These are phyloP conservation scores for Aspergillus sp. DNA, from an alignment of 2,329 filamentous ascomycete species.

Conservation along the genomic window DNA sequence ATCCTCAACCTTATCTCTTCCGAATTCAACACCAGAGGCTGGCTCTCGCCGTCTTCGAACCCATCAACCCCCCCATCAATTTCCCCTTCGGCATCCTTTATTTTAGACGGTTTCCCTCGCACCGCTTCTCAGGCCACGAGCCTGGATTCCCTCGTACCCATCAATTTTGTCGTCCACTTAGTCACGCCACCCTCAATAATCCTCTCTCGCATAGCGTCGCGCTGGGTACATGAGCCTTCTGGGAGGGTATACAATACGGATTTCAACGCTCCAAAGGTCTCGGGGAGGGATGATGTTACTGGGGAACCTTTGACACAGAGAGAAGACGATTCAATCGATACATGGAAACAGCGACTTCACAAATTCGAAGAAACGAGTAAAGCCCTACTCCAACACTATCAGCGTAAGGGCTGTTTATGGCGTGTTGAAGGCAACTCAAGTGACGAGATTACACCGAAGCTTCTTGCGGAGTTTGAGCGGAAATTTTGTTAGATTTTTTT, in stretches of 20 bases:
- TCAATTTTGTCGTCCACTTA: slow-evolving; percentile 88
- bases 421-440: slow-evolving; percentile 85
- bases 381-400: slow-evolving; percentile 86
- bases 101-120: slow-evolving; percentile 94
- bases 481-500: slow-evolving; percentile 58
- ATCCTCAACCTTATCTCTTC: slow-evolving; percentile 91
- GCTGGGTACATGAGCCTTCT: slow-evolving; percentile 90
- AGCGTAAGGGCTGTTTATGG: slow-evolving; percentile 77
- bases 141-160: slow-evolving; percentile 80
- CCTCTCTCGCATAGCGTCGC: slow-evolving; percentile 81
- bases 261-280: slow-evolving; percentile 81
- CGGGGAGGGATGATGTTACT: slow-evolving; percentile 84
- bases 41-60: slow-evolving; percentile 58
- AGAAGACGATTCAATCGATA: slow-evolving; percentile 80
- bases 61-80: slow-evolving; percentile 49
- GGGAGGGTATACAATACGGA: slow-evolving; percentile 93
- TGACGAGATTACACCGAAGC: slow-evolving; percentile 91
- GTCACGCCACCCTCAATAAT: slow-evolving; percentile 84
- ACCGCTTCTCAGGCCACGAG: slow-evolving; percentile 76
- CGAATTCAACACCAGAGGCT: slow-evolving; percentile 81
- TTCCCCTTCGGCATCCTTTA: slow-evolving; percentile 79
- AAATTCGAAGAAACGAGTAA: slow-evolving; percentile 87
- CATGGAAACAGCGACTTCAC: slow-evolving; percentile 76
- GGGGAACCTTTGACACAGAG: slow-evolving; percentile 82
- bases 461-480: slow-evolving; percentile 77